Evolutionary conservation across 768 basidiomycete species (phyloP).

Genomic region (Collybia nuda): DNA sequence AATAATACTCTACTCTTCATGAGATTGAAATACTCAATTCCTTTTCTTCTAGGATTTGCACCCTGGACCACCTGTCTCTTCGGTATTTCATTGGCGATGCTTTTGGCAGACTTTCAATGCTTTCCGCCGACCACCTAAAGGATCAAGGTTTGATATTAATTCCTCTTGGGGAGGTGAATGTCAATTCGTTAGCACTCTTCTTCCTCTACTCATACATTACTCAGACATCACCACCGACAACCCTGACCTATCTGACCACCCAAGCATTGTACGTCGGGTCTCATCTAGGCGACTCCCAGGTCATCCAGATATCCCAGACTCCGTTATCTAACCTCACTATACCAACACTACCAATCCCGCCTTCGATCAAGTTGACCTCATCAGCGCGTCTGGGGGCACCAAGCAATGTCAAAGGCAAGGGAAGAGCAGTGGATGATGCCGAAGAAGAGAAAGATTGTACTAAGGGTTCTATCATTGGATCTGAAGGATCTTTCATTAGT

Average conservation of each 20-base stretch:
- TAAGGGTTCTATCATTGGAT: constrained; percentile 49
- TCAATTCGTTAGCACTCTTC: constrained; percentile 4
- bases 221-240: constrained; percentile 70
- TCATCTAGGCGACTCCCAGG: constrained; percentile 77
- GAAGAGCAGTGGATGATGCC: constrained; percentile 29
- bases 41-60: constrained; percentile 44
- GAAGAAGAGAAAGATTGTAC: constrained; percentile 22
- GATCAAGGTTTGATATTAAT: constrained; percentile 48
- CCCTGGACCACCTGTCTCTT: constrained; percentile 42
- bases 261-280: constrained; percentile 80
- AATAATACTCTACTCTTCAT: constrained; percentile 18
- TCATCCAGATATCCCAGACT: constrained; percentile 56
- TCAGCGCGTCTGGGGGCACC: constrained; percentile 28
- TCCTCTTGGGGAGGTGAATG: constrained; percentile 68
- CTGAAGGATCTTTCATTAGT: constrained; percentile 55
- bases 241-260: constrained; percentile 69
- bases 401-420: constrained; percentile 38
- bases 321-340: constrained; percentile 39
- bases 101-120: constrained; percentile 68
- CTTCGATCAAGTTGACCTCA: constrained; percentile 41
- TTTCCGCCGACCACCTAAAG: constrained; percentile 50
- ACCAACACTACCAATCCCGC: constrained; percentile 53
- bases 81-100: constrained; percentile 67
- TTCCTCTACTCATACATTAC: constrained; percentile 2
- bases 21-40: not conserved